phyloP scores from a whole-genome alignment of 2,329 filamentous ascomycete genomes.

The Apiospora kogelbergensis region DNA sequence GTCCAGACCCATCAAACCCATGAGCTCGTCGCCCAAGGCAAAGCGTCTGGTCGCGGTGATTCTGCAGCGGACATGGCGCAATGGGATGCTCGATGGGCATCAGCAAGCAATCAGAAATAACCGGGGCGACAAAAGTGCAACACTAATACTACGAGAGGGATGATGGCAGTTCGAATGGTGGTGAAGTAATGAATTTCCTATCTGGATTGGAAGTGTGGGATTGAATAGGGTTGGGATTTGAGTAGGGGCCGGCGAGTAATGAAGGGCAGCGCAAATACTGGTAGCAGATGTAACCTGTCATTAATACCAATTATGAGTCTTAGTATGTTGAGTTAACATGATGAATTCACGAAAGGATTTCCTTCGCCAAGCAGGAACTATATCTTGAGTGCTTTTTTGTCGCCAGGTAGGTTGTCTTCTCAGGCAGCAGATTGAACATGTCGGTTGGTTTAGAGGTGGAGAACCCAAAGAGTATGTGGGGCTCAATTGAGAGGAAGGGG shows the following conservation, averaged over 20 bases:
- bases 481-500: too few relatives aligned
- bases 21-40: background rate
- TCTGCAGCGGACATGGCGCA: background rate
- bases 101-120: background rate
- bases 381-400: too few relatives aligned
- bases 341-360: too few relatives aligned
- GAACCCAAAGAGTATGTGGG: too few relatives aligned
- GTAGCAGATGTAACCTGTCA: background rate
- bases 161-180: background rate
- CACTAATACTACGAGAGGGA: background rate
- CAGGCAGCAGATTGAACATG: too few relatives aligned
- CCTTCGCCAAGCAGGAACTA: too few relatives aligned
- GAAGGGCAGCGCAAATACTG: background rate
- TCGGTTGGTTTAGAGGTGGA: too few relatives aligned
- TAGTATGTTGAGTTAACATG: background rate
- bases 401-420: background rate
- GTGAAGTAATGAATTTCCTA: background rate
- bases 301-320: background rate
- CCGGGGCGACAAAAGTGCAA: too few relatives aligned
- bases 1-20: background rate
- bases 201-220: background rate
- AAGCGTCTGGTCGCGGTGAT: background rate
- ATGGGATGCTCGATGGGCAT: background rate
- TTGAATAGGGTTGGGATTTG: background rate
- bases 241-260: background rate